Conservation (phyloP, 768 basidiomycete genomes). For the Mycena filopes region DNA sequence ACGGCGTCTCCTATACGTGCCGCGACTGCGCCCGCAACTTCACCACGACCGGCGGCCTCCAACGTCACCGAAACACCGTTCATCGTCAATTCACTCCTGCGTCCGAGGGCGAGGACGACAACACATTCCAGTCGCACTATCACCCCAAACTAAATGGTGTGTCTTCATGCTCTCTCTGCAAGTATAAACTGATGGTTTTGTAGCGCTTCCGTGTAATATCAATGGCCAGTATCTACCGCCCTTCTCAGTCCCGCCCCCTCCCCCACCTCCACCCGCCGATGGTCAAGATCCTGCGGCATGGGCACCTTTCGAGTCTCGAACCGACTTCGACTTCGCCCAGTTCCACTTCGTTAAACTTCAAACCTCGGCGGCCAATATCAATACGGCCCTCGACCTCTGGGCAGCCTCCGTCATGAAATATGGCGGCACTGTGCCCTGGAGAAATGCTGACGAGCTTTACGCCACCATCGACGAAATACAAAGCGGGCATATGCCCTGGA, state of each 20-base stretch:
- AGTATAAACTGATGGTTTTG: too few relatives aligned
- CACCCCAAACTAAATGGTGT: slow-evolving; percentile 9
- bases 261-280: not conserved
- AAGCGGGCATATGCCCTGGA: slow-evolving; percentile 12
- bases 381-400: slow-evolving; percentile 11
- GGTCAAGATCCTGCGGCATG: slow-evolving; percentile 8
- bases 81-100: slow-evolving; percentile 18
- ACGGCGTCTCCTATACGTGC: slow-evolving; percentile 3
- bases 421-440: not conserved
- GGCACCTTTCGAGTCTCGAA: slow-evolving; percentile 4
- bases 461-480: slow-evolving; percentile 18
- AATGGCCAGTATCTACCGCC: not conserved
- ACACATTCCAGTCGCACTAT: not conserved
- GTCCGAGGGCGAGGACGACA: slow-evolving; percentile 17
- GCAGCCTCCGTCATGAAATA: not conserved
- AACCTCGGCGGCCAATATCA: not conserved
- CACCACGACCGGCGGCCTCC: not conserved
- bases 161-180: too few relatives aligned
- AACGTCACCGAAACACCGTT: not conserved
- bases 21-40: not conserved
- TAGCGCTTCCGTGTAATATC: slow-evolving; percentile 1
- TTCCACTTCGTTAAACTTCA: slow-evolving; percentile 13
- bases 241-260: not conserved
- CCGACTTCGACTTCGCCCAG: slow-evolving; percentile 12
- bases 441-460: not conserved